Base-by-base conservation (phyloP, 441 rosid genomes). In the Aquilaria agallochum region DNA sequence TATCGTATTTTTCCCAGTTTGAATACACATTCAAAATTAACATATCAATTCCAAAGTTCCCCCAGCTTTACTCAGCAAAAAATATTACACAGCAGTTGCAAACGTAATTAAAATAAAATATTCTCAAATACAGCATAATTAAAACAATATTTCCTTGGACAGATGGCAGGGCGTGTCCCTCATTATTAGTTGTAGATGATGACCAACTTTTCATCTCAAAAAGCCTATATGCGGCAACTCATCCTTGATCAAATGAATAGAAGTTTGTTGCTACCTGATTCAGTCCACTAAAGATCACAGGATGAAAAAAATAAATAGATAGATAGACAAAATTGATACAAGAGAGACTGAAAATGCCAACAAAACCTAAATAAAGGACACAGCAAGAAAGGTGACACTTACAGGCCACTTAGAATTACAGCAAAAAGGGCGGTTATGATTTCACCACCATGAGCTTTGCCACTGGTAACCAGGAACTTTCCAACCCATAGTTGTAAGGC, bases 391-490 rank as follows among this genome's bases (percentile, higher is more conserved):
- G 61, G 44, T 50, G 76, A 71, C 61, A 65, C 97, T 86, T 85
- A 95, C 99, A 95, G 91, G 86, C 99, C 99, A 74, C 99, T 95
- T 79, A 95, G 83, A 74, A 95, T 95, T 53, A 95, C 77, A 74
- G 99, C 95, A 78, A 95, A 95, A 45, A 95, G 79, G 36, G 99
- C 97, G 62, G 98, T 83, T 71, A 95, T 63, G 57, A 95, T 87
- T 88, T 92, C 96, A 68, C 97, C 99, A 60, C 98, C 99, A 78
- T 82, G 86, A 76, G 91, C 15, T 15, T 0, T 15, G 15, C 15
- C 15, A 15, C 15, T 15, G 15, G 15, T 15, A 15, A 15, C 15
- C 15, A 15, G 15, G 15, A 15, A 15, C 15, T 0, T 15, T 15
- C 15, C 0, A 15, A 15, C 15, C 15, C 15, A 15, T 15, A 15